Evolutionary conservation across 2,329 filamentous ascomycete species (phyloP).

Genomic region (Colletotrichum gigasporum): DNA sequence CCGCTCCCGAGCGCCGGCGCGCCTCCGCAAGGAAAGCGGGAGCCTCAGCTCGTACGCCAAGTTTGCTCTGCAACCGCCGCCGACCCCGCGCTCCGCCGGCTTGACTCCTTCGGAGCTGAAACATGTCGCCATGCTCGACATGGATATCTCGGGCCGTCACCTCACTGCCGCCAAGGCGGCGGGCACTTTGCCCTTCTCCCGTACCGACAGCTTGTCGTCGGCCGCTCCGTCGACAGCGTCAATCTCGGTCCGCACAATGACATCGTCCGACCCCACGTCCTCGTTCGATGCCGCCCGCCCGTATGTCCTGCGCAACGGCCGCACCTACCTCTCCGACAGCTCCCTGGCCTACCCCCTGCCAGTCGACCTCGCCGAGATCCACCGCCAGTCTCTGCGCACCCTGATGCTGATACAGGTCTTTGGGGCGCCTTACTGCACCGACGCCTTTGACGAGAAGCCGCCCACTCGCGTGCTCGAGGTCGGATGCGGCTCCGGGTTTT

Average conservation of each 20-base stretch:
- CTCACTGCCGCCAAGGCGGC: constrained; percentile 40
- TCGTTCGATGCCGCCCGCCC: constrained; percentile 56
- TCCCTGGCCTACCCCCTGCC: constrained; percentile 84
- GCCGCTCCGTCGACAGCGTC: constrained; percentile 51
- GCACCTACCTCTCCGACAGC: constrained; percentile 82
- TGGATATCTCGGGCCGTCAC: constrained; percentile 33
- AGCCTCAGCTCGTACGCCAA: constrained; percentile 22
- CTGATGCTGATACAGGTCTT: constrained; percentile 84
- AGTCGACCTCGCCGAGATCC: constrained; percentile 85
- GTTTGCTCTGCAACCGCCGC: constrained; percentile 7
- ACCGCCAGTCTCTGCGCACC: constrained; percentile 86
- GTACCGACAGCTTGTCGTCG: constrained; percentile 58
- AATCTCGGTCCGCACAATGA: constrained; percentile 56
- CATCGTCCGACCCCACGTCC: constrained; percentile 57
- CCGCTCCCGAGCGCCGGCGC: constrained; percentile 11
- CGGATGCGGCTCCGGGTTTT: constrained; percentile 88
- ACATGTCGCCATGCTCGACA: constrained; percentile 48
- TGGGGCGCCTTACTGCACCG: constrained; percentile 76
- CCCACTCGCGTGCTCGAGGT: constrained; percentile 85
- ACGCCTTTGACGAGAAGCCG: constrained; percentile 68
- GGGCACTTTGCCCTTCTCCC: constrained; percentile 46
- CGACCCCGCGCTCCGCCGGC: constrained; percentile 12
- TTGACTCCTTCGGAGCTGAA: constrained; percentile 39
- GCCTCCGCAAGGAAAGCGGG: constrained; percentile 27
- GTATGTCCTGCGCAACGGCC: constrained; percentile 79